phyloP scores from a whole-genome alignment of 225 moss, liverwort and hornwort species.

The Lunularia cruciata region DNA sequence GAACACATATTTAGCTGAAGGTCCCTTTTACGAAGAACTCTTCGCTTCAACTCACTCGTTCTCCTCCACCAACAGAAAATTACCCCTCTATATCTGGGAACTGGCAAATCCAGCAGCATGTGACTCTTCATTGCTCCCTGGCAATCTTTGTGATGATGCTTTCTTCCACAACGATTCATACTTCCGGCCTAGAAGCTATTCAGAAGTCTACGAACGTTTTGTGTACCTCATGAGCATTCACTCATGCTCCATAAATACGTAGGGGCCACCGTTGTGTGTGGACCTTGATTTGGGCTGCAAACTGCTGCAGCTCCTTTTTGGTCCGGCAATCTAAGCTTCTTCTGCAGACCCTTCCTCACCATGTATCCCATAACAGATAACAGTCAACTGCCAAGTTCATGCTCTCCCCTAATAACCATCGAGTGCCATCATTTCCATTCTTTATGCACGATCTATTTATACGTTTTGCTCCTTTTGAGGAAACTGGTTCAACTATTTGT shows the following conservation, averaged over 20 bases:
- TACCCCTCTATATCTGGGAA: neutral
- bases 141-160: conserved; percentile 3
- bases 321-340: neutral
- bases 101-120: conserved; percentile 8
- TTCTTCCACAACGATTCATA: no score
- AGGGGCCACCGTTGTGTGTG: neutral
- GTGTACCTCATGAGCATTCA: no score
- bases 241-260: conserved; percentile 10
- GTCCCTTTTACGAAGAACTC: no score
- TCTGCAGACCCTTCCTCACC: conserved; percentile 1
- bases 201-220: no score
- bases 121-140: conserved; percentile 14
- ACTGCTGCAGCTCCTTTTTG: no score
- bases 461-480: neutral
- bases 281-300: neutral
- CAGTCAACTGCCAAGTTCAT: conserved; percentile 2
- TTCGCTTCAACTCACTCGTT: no score
- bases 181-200: no score
- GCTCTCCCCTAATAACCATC: neutral
- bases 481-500: neutral
- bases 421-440: conserved; percentile 3
- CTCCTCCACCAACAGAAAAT: conserved; percentile 10
- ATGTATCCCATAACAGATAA: neutral
- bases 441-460: neutral
- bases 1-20: no score